phyloP scores from a whole-genome alignment of 345 rosid species.

The Tarenaya hassleriana region DNA sequence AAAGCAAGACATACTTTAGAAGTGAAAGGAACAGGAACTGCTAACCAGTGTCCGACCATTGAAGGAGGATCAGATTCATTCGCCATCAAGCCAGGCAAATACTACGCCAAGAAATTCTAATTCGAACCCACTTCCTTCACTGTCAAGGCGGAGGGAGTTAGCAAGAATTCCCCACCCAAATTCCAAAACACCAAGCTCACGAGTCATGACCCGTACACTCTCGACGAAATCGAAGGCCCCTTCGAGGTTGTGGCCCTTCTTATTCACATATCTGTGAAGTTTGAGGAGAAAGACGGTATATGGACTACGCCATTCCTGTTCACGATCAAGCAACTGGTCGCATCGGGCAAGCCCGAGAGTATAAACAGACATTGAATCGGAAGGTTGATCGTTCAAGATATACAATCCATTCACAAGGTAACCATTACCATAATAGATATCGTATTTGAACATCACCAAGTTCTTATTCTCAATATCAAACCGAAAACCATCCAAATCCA shows the following conservation, averaged over 20 bases:
- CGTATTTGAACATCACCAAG: no score
- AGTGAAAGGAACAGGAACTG: slow-evolving; percentile 91
- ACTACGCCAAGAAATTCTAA: slow-evolving; percentile 70
- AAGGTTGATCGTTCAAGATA: no score
- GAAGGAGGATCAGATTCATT: slow-evolving; percentile 68
- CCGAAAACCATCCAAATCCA: no score
- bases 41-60: slow-evolving; percentile 74
- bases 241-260: no score
- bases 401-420: no score
- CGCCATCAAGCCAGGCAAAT: slow-evolving; percentile 69
- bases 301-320: slow-evolving; percentile 89
- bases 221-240: slow-evolving; percentile 85
- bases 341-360: slow-evolving; percentile 73
- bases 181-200: slow-evolving; percentile 86
- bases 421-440: no score
- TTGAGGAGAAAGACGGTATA: slow-evolving; percentile 82
- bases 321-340: slow-evolving; percentile 73
- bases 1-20: slow-evolving; percentile 83
- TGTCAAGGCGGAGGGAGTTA: slow-evolving; percentile 65
- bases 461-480: no score
- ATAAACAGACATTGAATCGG: no score
- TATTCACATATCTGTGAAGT: slow-evolving; percentile 49
- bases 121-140: slow-evolving; percentile 90
- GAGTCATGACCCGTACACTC: slow-evolving; percentile 89
- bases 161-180: slow-evolving; percentile 60